A percentile compares a stretch with the other conserved stretches of the same genome.
Conservation (phyloP, 257 asterid genomes). For the Rehmannia glutinosa region DNA sequence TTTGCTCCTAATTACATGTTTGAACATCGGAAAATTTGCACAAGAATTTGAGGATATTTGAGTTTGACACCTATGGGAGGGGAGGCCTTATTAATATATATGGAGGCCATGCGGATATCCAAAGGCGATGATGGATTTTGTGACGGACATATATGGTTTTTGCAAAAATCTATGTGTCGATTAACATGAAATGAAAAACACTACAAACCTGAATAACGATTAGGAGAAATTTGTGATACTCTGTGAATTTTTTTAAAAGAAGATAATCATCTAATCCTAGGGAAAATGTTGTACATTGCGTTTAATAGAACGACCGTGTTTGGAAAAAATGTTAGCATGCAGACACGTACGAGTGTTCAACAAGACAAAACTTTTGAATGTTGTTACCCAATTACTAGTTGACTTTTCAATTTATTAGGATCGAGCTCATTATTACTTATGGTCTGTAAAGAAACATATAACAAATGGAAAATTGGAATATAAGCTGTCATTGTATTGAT, state of each 20-base stretch:
- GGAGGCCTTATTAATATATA: no score
- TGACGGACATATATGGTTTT: not conserved
- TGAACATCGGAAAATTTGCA: not conserved
- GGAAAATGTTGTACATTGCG: not conserved
- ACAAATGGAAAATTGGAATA: no score
- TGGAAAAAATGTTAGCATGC: not conserved
- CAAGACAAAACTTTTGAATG: not conserved
- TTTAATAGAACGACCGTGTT: not conserved
- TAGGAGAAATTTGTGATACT: not conserved
- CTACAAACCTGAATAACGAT: not conserved
- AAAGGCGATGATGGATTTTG: not conserved
- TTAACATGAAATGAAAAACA: not conserved
- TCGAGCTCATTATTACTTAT: not conserved
- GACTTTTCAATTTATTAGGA: not conserved
- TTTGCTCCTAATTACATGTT: no score
- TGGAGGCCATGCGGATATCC: not conserved
- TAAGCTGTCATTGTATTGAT: no score
- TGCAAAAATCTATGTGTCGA: not conserved
- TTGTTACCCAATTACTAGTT: not conserved
- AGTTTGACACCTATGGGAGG: not conserved
- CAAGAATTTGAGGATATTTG: not conserved
- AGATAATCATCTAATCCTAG: not conserved
- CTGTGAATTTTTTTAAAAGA: not conserved
- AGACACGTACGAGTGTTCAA: slow-evolving; percentile 13
- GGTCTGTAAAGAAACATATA: no score